phyloP scores from a whole-genome alignment of 768 basidiomycete species.

The Lactifluus subvellereus region DNA sequence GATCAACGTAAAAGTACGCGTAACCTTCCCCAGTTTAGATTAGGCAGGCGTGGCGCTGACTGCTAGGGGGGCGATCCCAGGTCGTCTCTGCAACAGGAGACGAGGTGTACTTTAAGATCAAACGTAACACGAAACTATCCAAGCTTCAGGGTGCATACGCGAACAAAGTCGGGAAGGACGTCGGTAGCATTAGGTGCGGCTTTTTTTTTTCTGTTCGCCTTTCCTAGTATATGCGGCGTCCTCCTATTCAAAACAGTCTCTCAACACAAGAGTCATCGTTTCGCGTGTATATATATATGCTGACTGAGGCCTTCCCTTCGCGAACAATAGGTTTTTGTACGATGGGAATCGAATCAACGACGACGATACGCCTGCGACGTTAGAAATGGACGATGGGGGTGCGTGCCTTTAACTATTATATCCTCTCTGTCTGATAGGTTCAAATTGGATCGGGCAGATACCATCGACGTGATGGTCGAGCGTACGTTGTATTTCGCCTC shows the following conservation, averaged over 20 bases:
- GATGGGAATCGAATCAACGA: slow-evolving; percentile 83
- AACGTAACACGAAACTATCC: slow-evolving; percentile 84
- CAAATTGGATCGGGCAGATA: slow-evolving; percentile 43
- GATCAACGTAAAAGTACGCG: slow-evolving; percentile 73
- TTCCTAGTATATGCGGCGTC: background rate
- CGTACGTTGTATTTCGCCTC: slow-evolving; percentile 48
- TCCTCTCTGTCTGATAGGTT: slow-evolving; percentile 1
- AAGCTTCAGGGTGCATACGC: slow-evolving; percentile 93
- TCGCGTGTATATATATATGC: background rate
- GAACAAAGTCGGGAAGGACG: slow-evolving; percentile 87
- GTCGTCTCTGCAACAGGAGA: slow-evolving; percentile 73
- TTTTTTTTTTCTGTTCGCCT: background rate
- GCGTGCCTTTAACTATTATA: slow-evolving; percentile 23
- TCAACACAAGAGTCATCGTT: background rate
- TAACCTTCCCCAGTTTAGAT: background rate
- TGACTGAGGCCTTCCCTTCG: background rate
- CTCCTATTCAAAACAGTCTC: background rate
- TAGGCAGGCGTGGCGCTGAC: background rate
- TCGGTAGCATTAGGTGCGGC: slow-evolving; percentile 76
- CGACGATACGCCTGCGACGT: slow-evolving; percentile 76
- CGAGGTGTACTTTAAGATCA: slow-evolving; percentile 97
- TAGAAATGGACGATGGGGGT: slow-evolving; percentile 92
- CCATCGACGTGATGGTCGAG: slow-evolving; percentile 96
- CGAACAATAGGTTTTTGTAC: slow-evolving; percentile 69
- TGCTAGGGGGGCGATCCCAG: slow-evolving; percentile 33